These are phyloP conservation scores for Kalanchoe fedtschenkoi DNA, from an alignment of 164 flowering plant species.

Conservation along the genomic window DNA sequence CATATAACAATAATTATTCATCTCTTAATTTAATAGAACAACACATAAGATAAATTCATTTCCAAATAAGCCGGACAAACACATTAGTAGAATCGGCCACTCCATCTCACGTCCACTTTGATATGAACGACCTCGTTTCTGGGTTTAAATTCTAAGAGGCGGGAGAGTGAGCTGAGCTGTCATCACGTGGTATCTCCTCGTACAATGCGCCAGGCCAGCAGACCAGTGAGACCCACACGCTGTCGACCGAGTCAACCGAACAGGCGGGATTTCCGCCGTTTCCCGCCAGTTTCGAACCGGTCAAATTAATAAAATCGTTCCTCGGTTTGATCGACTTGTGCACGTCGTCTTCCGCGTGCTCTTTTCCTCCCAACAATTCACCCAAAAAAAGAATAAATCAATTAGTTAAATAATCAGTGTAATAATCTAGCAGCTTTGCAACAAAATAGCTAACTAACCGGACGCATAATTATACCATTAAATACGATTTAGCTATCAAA, in stretches of 20 bases:
- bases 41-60: too few species aligned
- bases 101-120: too few species aligned
- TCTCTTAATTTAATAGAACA: too few species aligned
- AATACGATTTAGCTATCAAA: too few species aligned
- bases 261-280: not conserved
- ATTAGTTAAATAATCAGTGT: not conserved
- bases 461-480: too few species aligned
- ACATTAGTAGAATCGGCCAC: too few species aligned
- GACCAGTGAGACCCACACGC: not conserved
- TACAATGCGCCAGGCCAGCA: not conserved
- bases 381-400: not conserved
- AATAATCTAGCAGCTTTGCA: not conserved
- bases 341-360: not conserved
- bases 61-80: too few species aligned
- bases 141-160: not conserved
- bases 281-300: not conserved
- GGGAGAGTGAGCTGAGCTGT: slow-evolving; percentile 3
- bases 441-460: too few species aligned
- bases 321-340: not conserved
- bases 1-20: too few species aligned
- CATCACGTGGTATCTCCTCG: not conserved
- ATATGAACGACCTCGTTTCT: not conserved
- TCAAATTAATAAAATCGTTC: not conserved
- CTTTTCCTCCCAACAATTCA: not conserved
- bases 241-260: not conserved